Conservation (phyloP, 2,329 filamentous ascomycete species). For the Claviceps sp. region DNA sequence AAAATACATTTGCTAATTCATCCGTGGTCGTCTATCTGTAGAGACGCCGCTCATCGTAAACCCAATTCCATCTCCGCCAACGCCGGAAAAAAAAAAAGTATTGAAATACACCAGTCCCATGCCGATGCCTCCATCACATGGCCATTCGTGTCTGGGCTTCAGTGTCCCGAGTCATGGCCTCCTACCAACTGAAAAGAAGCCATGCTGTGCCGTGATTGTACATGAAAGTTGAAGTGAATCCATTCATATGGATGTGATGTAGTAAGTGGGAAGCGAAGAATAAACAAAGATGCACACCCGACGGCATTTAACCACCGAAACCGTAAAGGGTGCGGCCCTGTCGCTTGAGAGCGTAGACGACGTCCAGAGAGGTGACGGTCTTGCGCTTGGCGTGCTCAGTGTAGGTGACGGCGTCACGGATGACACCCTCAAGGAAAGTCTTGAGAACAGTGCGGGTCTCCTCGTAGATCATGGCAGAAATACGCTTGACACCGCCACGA, state of each 20-base stretch:
- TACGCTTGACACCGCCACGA: slow-evolving; percentile 99
- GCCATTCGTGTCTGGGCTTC: slow-evolving; percentile 1
- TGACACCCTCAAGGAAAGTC: slow-evolving; percentile 66
- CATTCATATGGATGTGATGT: background rate
- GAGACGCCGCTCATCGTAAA: slow-evolving; percentile 16
- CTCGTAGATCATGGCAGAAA: slow-evolving; percentile 85
- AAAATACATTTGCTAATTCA: slow-evolving; percentile 9
- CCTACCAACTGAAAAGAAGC: background rate
- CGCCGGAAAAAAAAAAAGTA: slow-evolving; percentile 2
- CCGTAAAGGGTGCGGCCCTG: slow-evolving; percentile 71
- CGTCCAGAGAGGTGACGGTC: slow-evolving; percentile 59
- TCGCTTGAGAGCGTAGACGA: slow-evolving; percentile 55
- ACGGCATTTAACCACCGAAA: slow-evolving; percentile 62
- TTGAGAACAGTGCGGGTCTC: slow-evolving; percentile 67
- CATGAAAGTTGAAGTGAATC: background rate
- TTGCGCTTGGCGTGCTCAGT: slow-evolving; percentile 73
- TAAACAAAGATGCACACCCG: background rate
- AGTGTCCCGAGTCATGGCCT: background rate
- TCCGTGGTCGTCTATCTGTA: slow-evolving; percentile 16
- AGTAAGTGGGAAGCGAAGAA: background rate
- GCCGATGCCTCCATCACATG: slow-evolving; percentile 13
- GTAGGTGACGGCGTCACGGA: slow-evolving; percentile 66
- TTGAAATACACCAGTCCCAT: slow-evolving; percentile 11
- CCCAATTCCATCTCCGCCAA: slow-evolving; percentile 3
- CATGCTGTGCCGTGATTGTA: slow-evolving; percentile 1